phyloP scores from a whole-genome alignment of 805 yeast genomes.

The Metschnikowia continentalis region DNA sequence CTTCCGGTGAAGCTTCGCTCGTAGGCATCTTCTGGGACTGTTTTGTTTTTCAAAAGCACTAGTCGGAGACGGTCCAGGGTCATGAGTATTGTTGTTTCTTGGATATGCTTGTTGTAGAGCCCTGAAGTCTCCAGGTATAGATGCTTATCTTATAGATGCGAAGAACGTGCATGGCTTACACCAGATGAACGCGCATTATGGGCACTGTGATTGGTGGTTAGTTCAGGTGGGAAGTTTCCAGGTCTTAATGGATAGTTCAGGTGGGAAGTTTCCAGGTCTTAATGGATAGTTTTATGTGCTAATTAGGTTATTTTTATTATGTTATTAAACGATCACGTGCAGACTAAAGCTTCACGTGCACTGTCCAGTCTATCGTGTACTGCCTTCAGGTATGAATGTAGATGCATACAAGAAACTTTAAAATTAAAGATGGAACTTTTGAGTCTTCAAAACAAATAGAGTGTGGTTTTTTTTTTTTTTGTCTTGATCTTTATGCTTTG shows the following conservation, averaged over 20 bases:
- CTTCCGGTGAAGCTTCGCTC: constrained; percentile 37
- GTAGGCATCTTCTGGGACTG: constrained; percentile 68
- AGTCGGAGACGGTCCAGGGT: constrained; percentile 18
- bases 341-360: too few species aligned
- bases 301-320: too few species aligned
- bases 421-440: too few species aligned
- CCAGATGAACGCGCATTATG: constrained; percentile 1
- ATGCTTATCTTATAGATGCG: too few species aligned
- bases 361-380: too few species aligned
- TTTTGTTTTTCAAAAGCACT: constrained; percentile 65
- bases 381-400: too few species aligned
- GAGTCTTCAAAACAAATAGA: too few species aligned
- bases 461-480: too few species aligned
- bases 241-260: not conserved
- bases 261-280: not conserved
- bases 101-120: not conserved
- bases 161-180: not conserved
- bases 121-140: not conserved
- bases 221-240: not conserved
- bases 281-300: not conserved
- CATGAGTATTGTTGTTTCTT: not conserved
- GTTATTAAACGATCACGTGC: too few species aligned
- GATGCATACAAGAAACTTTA: too few species aligned
- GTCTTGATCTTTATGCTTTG: not conserved
- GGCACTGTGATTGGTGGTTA: not conserved